Base-by-base conservation (phyloP, 129 eudicot species). In the Scalesia atractyloides region DNA sequence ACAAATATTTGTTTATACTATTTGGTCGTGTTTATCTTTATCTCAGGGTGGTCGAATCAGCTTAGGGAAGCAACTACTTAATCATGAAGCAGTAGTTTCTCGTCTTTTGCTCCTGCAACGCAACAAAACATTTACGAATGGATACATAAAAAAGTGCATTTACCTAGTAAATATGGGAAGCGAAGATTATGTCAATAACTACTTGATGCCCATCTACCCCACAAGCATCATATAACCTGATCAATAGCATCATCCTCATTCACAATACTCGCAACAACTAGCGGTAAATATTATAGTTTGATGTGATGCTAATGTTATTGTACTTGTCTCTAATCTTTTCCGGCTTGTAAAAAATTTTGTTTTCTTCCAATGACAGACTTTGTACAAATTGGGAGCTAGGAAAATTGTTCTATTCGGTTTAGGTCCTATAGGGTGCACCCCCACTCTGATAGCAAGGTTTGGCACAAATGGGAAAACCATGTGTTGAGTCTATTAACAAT, bases 131-230 rank as follows among this genome's bases (percentile, higher is more conserved):
- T 74, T 11, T 46, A 54, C 74, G 1, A 5, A 33, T 1, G 60
- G 53, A 12, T 68, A 67, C 54, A 36, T 81, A 9, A 58, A 57
- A 70, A 70, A 77, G 61, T 81, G 85, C 73, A 49, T 77, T 19
- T 84, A 84, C 73, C 5, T 70, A 6, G 58, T 39, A 43, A 73
- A 69, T 16, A 62, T 81, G 9, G 88, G 88, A 46, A 84, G 83
- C 58, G 77, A 84, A 9, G 85, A 81, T 56, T 84, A 84, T 39
- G 60, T 81, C 62, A 84, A 81, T 64, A 84, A 81, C 52, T 84
- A 77, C 74, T 52, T 84, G 1, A 59, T 69, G 72, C 81, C 85
- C 3, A 37, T 15, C 2, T 84, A 76, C 65, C 70, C 79, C 3
- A 47, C 68, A 6, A 74, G 73, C 52, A 22, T 8, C 5, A 16